Evolutionary conservation across 495 filamentous ascomycete species (phyloP).

Genomic region (Terfezia claveryi): DNA sequence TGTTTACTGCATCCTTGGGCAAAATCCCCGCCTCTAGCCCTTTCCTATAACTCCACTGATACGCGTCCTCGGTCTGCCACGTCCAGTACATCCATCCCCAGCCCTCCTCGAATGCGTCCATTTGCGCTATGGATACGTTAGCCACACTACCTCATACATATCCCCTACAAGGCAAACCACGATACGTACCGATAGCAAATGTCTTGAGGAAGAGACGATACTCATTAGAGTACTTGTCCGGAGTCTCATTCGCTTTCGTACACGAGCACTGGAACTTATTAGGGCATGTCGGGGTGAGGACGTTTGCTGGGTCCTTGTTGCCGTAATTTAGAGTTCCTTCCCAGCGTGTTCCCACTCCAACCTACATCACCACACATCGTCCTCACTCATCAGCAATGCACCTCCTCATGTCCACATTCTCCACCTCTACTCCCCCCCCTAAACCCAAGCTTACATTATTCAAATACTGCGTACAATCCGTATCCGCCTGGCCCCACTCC

Average conservation of each 20-base stretch:
- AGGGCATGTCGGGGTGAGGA: conserved; percentile 48
- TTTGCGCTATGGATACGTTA: conserved; percentile 39
- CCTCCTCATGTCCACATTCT: background rate
- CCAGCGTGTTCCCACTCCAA: conserved; percentile 75
- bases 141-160: background rate
- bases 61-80: conserved; percentile 53
- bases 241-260: conserved; percentile 48
- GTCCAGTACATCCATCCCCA: conserved; percentile 99
- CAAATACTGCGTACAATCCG: conserved; percentile 70
- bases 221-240: conserved; percentile 37
- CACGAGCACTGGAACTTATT: conserved; percentile 44
- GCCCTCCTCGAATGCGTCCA: conserved; percentile 69
- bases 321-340: conserved; percentile 45
- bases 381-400: background rate
- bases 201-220: conserved; percentile 76
- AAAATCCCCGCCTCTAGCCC: conserved; percentile 67
- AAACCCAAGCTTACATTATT: conserved; percentile 43
- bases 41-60: conserved; percentile 87
- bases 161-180: background rate
- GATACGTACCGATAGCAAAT: conserved; percentile 45
- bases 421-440: background rate
- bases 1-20: conserved; percentile 53
- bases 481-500: conserved; percentile 96
- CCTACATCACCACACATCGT: conserved; percentile 1
- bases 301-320: conserved; percentile 32